Conservation (phyloP, 306 rosid genomes). For the Cajanus cajan region DNA sequence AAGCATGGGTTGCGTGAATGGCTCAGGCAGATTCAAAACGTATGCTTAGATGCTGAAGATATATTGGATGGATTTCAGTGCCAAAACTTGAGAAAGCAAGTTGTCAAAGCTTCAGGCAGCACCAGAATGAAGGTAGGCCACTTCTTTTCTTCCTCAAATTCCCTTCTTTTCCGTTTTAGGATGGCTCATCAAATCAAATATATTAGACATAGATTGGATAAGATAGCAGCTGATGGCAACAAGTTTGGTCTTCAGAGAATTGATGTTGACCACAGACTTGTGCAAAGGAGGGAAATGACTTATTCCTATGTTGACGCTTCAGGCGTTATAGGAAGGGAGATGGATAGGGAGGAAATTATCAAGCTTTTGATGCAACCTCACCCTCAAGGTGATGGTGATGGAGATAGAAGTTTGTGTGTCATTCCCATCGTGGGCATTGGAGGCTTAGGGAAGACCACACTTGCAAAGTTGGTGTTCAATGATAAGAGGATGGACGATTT, state of each 20-base stretch:
- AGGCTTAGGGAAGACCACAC: constrained; percentile 36
- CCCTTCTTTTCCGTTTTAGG: constrained; percentile 1
- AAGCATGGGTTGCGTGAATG: constrained; percentile 11
- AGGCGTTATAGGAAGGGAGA: constrained; percentile 8
- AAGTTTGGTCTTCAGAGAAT: constrained; percentile 3
- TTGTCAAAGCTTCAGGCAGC: not conserved
- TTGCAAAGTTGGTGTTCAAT: constrained; percentile 25
- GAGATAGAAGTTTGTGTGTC: not conserved
- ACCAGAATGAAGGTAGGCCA: constrained; percentile 3
- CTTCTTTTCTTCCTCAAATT: constrained; percentile 1
- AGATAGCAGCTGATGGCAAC: constrained; percentile 9
- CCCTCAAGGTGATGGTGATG: not conserved
- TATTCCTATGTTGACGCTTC: not conserved
- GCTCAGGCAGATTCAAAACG: not conserved
- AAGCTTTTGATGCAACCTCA: constrained; percentile 3
- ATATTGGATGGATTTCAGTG: not conserved
- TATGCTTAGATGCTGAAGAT: not conserved
- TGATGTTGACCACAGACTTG: not conserved
- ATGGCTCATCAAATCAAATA: constrained; percentile 15
- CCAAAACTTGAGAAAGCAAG: not conserved
- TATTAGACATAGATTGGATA: constrained; percentile 13
- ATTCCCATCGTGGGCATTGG: constrained; percentile 37
- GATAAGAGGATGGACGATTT: not conserved
- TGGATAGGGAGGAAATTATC: not conserved
- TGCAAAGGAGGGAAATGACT: constrained; percentile 16